phyloP scores from a whole-genome alignment of 805 yeast genomes.

The Candida vaughaniae region DNA sequence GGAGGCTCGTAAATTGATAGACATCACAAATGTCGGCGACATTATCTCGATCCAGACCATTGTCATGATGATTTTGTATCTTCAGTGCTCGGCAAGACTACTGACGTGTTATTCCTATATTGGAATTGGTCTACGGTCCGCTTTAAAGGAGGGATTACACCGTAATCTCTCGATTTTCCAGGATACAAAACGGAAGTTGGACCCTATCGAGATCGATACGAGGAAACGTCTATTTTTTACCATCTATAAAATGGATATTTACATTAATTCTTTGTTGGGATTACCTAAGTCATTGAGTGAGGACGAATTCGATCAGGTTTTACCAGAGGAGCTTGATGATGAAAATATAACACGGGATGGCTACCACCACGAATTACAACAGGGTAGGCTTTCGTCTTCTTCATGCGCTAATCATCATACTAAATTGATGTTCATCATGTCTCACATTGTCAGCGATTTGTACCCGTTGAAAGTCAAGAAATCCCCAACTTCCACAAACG shows the following conservation, averaged over 20 bases:
- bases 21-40: conserved; percentile 82
- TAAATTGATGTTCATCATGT: conserved; percentile 64
- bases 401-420: conserved; percentile 88
- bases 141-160: conserved; percentile 80
- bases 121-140: conserved; percentile 82
- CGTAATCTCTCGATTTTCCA: conserved; percentile 55
- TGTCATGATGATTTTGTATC: conserved; percentile 79
- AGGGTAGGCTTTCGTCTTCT: conserved; percentile 61
- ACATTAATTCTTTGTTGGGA: conserved; percentile 84
- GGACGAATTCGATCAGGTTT: conserved; percentile 82
- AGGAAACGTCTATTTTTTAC: conserved; percentile 87
- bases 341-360: conserved; percentile 75
- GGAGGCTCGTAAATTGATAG: conserved; percentile 76
- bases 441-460: conserved; percentile 66
- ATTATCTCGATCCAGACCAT: conserved; percentile 80
- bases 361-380: conserved; percentile 46
- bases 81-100: conserved; percentile 85
- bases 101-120: conserved; percentile 87
- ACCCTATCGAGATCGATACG: conserved; percentile 79
- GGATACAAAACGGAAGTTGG: conserved; percentile 50
- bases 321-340: conserved; percentile 84
- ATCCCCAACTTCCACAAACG: conserved; percentile 10
- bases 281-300: conserved; percentile 74
- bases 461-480: conserved; percentile 64
- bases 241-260: conserved; percentile 85